phyloP scores from a whole-genome alignment of 164 flowering plant genomes.

The Berberis thunbergii region DNA sequence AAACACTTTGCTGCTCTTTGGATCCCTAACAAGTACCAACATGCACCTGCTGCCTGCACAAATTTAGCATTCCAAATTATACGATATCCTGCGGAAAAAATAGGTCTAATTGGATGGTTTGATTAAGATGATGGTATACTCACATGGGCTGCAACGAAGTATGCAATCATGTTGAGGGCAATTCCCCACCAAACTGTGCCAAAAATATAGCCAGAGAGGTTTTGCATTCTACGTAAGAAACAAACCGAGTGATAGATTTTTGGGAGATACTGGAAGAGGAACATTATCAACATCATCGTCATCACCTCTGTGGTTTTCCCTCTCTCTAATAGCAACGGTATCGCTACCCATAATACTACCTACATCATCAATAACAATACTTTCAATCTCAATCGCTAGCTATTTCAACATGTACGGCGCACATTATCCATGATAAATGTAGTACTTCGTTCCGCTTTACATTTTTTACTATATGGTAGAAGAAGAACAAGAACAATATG shows the following conservation, averaged over 20 bases:
- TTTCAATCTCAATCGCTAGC: background rate
- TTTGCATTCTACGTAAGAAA: constrained; percentile 73
- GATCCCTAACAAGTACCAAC: constrained; percentile 95
- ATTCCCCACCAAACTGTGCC: constrained; percentile 98
- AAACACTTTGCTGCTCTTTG: constrained; percentile 80
- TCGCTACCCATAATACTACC: constrained; percentile 55
- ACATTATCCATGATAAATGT: background rate
- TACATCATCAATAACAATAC: background rate
- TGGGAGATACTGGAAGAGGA: constrained; percentile 80
- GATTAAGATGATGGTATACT: constrained; percentile 10
- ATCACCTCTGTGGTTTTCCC: constrained; percentile 58
- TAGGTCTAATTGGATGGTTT: background rate
- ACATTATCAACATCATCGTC: constrained; percentile 66
- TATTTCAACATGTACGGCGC: background rate
- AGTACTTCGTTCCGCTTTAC: background rate
- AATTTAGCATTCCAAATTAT: background rate
- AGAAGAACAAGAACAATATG: background rate
- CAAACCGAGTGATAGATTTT: constrained; percentile 79
- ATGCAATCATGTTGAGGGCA: constrained; percentile 84
- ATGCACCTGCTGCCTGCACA: constrained; percentile 93
- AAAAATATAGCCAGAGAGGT: constrained; percentile 77
- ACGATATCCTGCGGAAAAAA: background rate
- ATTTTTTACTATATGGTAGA: background rate
- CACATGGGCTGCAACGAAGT: constrained; percentile 87
- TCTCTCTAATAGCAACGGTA: constrained; percentile 45